A percentile compares a stretch with the other conserved stretches of the same genome.
phyloP scores from a whole-genome alignment of 805 yeast species.

The Torulaspora indica region DNA sequence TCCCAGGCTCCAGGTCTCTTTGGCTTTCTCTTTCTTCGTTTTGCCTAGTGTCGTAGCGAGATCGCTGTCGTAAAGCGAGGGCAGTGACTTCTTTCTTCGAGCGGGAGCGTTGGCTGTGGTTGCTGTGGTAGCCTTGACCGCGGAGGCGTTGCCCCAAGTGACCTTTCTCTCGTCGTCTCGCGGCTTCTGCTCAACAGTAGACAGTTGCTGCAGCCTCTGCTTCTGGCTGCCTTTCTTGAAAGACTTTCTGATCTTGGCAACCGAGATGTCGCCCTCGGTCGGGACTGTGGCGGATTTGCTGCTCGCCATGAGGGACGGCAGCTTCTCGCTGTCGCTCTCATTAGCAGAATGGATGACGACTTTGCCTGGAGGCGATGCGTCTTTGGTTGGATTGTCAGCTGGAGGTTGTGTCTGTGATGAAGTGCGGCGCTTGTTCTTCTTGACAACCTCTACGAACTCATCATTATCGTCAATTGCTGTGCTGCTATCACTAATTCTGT shows the following conservation, averaged over 20 bases:
- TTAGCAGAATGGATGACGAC: slow-evolving; percentile 18
- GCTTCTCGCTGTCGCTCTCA: slow-evolving; percentile 3
- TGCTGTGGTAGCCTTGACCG: not conserved
- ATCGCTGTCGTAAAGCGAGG: slow-evolving; percentile 21
- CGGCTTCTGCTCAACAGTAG: slow-evolving; percentile 2
- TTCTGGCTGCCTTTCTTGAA: slow-evolving; percentile 32
- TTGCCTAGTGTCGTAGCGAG: slow-evolving; percentile 7
- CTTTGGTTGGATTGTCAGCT: not conserved
- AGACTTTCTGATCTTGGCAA: slow-evolving; percentile 14
- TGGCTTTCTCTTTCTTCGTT: slow-evolving; percentile 11
- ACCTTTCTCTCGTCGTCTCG: slow-evolving; percentile 11
- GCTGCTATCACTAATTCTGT: slow-evolving; percentile 3
- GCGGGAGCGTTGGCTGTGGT: not conserved
- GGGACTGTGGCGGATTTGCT: not conserved
- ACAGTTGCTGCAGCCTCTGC: slow-evolving; percentile 21
- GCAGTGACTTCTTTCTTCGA: slow-evolving; percentile 14
- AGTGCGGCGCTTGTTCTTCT: slow-evolving; percentile 16
- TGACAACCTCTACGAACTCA: slow-evolving; percentile 22
- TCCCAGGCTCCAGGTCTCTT: slow-evolving; percentile 4
- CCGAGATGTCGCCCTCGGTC: slow-evolving; percentile 5
- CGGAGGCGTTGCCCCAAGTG: slow-evolving; percentile 24
- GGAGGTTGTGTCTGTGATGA: slow-evolving; percentile 5
- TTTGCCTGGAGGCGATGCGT: slow-evolving; percentile 9
- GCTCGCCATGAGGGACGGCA: slow-evolving; percentile 18
- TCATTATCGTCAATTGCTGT: slow-evolving; percentile 16